These are phyloP conservation scores for Gautieria morchelliformis DNA, from an alignment of 768 basidiomycete species.

Conservation along the genomic window DNA sequence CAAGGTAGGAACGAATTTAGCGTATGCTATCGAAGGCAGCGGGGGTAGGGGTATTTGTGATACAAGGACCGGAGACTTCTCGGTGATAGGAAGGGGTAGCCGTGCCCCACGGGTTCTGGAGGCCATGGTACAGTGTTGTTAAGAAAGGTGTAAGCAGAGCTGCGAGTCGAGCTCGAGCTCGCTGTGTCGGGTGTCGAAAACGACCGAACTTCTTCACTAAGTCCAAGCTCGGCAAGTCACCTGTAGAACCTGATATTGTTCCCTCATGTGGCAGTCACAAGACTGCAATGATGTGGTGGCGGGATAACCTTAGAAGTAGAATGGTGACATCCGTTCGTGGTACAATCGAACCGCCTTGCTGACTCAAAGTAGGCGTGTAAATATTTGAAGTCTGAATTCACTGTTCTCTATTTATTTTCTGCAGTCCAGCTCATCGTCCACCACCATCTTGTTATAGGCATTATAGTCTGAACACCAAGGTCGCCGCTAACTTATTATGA, in stretches of 20 bases:
- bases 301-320: no score
- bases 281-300: neutral
- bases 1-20: constrained; percentile 30
- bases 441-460: no score
- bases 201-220: neutral
- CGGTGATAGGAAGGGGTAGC: neutral
- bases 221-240: neutral
- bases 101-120: neutral
- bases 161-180: neutral
- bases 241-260: neutral
- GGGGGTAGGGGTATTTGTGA: constrained; percentile 38
- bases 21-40: constrained; percentile 34
- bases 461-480: no score
- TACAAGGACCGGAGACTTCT: constrained; percentile 30
- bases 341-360: no score
- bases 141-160: neutral
- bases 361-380: no score
- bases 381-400: no score
- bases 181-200: neutral
- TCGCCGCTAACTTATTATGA: no score
- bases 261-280: neutral
- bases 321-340: no score
- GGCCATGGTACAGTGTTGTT: neutral
- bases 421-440: no score
- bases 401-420: no score